These are phyloP conservation scores for Collybiopsis luxurians DNA, from an alignment of 768 basidiomycete genomes.

Conservation along the genomic window DNA sequence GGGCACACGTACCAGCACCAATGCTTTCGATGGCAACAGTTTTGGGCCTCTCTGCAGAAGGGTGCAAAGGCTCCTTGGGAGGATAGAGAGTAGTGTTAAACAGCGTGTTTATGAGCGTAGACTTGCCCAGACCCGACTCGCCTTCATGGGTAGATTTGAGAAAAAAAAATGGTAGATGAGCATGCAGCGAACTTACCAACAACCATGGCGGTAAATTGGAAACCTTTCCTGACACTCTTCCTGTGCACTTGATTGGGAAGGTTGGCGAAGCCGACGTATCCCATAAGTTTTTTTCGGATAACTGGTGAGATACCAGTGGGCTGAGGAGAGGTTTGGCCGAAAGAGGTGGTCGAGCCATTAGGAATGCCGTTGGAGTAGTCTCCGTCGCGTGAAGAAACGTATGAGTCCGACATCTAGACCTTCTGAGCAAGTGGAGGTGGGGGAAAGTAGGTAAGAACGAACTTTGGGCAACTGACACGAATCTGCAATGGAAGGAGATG, in stretches of 20 bases:
- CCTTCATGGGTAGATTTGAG: conserved; percentile 43
- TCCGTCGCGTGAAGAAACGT: conserved; percentile 64
- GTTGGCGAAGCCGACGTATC: conserved; percentile 96
- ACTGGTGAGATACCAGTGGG: conserved; percentile 36
- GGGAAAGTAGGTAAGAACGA: conserved; percentile 27
- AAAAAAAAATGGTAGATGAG: conserved; percentile 14
- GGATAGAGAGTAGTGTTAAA: conserved; percentile 97
- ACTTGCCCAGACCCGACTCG: conserved; percentile 98
- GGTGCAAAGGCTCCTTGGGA: conserved; percentile 79
- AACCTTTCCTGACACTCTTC: conserved; percentile 96
- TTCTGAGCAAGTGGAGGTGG: conserved; percentile 14
- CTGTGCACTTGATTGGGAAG: conserved; percentile 99
- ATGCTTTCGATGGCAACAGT: conserved; percentile 99
- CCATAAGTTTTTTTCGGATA: conserved; percentile 90
- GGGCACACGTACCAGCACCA: conserved; percentile 75
- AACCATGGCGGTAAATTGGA: conserved; percentile 99
- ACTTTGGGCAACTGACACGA: conserved; percentile 46
- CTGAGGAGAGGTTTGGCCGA: conserved; percentile 31
- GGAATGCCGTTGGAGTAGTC: conserved; percentile 57
- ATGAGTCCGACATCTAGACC: conserved; percentile 72
- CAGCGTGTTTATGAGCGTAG: conserved; percentile 96
- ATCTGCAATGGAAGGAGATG: conserved; percentile 40
- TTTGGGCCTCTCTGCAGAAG: conserved; percentile 82
- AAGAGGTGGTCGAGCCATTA: conserved; percentile 65
- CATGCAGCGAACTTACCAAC: conserved; percentile 69